Evolutionary conservation across 345 rosid genomes (phyloP).

Genomic region (Alliaria petiolata): DNA sequence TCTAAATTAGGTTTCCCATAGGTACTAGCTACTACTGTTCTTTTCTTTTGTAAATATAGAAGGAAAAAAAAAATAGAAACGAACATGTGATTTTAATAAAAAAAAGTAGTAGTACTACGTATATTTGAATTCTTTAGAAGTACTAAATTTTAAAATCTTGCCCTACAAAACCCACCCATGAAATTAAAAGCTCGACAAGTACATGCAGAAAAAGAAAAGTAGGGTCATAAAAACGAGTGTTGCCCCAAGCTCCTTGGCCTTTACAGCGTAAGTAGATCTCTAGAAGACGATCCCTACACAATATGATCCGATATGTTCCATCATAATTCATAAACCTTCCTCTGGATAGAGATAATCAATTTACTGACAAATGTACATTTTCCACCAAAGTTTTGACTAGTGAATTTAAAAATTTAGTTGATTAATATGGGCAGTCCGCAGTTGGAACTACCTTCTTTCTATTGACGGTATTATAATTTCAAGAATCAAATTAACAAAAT

Average conservation of each 20-base stretch:
- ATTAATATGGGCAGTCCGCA: background rate
- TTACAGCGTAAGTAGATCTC: background rate
- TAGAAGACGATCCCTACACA: too few species aligned
- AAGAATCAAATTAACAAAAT: background rate
- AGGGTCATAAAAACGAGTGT: background rate
- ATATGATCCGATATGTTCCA: background rate
- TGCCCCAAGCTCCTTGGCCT: background rate
- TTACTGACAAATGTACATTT: background rate
- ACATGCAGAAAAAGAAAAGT: background rate
- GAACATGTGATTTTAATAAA: too few species aligned
- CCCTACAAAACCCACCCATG: background rate
- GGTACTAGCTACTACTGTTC: too few species aligned
- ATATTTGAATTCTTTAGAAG: background rate
- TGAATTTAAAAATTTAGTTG: background rate
- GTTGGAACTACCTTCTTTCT: conserved; percentile 10
- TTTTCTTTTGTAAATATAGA: too few species aligned
- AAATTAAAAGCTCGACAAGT: background rate
- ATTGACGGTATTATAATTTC: background rate
- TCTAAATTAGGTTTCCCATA: too few species aligned
- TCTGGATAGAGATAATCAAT: background rate
- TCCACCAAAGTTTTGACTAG: background rate
- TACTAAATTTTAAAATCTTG: background rate
- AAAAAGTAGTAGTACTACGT: too few species aligned
- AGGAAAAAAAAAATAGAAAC: too few species aligned
- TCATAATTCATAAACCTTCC: background rate